Evolutionary conservation across 257 asterid species (phyloP), one percentile per base, ranked within the genome.

Genomic region (Przewalskia tangutica): DNA sequence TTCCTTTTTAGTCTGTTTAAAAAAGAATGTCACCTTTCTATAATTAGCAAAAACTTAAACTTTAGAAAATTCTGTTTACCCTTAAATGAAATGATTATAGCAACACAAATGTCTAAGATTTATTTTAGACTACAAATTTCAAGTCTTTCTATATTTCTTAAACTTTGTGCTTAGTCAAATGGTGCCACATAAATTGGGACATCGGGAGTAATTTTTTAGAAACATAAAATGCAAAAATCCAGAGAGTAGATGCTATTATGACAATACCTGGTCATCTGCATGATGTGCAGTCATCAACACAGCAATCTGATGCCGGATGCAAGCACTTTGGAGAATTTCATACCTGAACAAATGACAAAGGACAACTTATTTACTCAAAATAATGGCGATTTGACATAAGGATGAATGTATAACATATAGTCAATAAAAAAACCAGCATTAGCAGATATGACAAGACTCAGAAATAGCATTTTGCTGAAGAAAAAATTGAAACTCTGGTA

Each of bases 231-330:
- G 36, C 55, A 81, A 65, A 10, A 6, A 81, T 81, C 7, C 77
- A 64, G 8, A 70, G 38, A 65, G 50, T 17, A 63, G 55, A 73
- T n/a, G 38, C 10, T 58, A 60, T 0, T 60, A 77, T 84, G 84
- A 27, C 18, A 60, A 60, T 82, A 95, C 98, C 97, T 95, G 99
- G 88, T 95, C 99, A 87, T 95, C 99, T 40, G 95, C 94, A 84
- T 95, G 99, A 84, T 94, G 98, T n/a, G 98, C 99, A 66, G 91
- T 81, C 91, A 95, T 85, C 70, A 95, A 77, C 70, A 90, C 82
- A 76, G 92, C 93, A 62, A 89, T 88, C 80, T 87, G 86, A 82
- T 91, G 90, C 18, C 83, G 85, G 71, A 85, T 65, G 77, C 99
- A 92, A 86, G 90, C 86, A 75, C 83, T 83, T 80, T 84, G 97